These are phyloP conservation scores for Malassezia japonica DNA, from an alignment of 1,284 basidiomycete species.

Conservation along the genomic window DNA sequence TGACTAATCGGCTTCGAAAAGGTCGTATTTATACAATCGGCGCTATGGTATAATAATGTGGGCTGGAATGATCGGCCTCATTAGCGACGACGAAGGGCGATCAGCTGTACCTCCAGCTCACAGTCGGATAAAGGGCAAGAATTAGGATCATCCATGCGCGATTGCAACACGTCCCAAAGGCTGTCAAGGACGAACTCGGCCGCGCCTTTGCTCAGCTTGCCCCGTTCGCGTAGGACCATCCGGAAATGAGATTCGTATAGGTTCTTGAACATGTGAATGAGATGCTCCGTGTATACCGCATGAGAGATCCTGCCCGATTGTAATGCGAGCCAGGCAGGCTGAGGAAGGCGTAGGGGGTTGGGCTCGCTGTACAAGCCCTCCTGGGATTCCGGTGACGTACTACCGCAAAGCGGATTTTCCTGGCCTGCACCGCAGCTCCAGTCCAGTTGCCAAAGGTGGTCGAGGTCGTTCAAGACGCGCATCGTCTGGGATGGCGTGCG, in stretches of 20 bases:
- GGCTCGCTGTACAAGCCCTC: slow-evolving; percentile 22
- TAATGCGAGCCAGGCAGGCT: slow-evolving; percentile 49
- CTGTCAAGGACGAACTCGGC: slow-evolving; percentile 49
- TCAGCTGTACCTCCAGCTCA: slow-evolving; percentile 48
- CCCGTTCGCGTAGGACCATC: slow-evolving; percentile 44
- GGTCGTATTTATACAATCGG: no score
- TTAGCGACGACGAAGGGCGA: slow-evolving; percentile 40
- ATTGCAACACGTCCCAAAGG: slow-evolving; percentile 48
- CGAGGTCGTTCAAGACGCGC: slow-evolving; percentile 46
- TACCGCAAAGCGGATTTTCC: background rate
- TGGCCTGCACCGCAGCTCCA: slow-evolving; percentile 42
- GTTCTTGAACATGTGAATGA: slow-evolving; percentile 48
- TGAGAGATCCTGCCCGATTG: slow-evolving; percentile 45
- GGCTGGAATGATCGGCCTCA: no score
- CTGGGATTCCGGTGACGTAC: background rate
- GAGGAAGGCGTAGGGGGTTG: slow-evolving; percentile 40
- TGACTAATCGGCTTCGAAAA: no score
- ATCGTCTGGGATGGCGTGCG: slow-evolving; percentile 47
- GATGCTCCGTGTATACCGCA: slow-evolving; percentile 48
- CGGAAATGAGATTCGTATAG: slow-evolving; percentile 50
- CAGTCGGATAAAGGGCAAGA: slow-evolving; percentile 30
- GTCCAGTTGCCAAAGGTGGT: slow-evolving; percentile 48
- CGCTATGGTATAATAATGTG: no score
- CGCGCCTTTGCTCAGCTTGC: slow-evolving; percentile 47
- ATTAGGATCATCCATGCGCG: slow-evolving; percentile 17